Conservation (phyloP, 331 rosid species). For the Cydonia oblonga region DNA sequence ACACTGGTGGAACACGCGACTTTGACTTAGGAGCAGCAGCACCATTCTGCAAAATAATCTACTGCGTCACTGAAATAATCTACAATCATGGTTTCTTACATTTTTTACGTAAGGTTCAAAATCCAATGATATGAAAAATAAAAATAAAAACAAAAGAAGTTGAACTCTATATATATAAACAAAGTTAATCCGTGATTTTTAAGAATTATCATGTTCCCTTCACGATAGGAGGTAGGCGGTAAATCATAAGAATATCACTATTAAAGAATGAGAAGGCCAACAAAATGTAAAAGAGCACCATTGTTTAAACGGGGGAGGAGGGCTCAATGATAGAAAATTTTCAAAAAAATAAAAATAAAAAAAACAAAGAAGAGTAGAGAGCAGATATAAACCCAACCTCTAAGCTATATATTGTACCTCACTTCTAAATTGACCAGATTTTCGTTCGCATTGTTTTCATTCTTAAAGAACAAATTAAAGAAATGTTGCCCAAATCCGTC, state of each 20-base stretch:
- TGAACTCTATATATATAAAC: neutral
- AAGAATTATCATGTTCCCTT: neutral
- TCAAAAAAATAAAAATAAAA: too few relatives aligned
- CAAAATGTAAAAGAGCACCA: neutral
- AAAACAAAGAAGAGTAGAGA: too few relatives aligned
- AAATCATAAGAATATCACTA: neutral
- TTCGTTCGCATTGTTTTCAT: neutral
- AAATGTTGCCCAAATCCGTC: neutral
- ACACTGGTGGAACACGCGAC: constrained; percentile 50
- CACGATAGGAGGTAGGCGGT: neutral
- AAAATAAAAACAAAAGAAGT: too few relatives aligned
- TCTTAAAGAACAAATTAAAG: neutral
- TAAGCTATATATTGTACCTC: too few relatives aligned
- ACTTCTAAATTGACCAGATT: neutral
- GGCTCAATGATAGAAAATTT: neutral
- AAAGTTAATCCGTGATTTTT: neutral
- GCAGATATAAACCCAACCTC: too few relatives aligned
- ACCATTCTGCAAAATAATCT: constrained; percentile 59
- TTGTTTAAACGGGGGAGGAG: neutral
- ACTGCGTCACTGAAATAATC: neutral
- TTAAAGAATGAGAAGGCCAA: neutral
- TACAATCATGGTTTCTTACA: neutral
- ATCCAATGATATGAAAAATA: neutral
- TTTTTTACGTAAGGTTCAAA: neutral
- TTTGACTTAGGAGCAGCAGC: constrained; percentile 53